A percentile compares a stretch with the other conserved stretches of the same genome.
phyloP scores from a whole-genome alignment of 73 alveolate species.

The Paramecium caudatum region DNA sequence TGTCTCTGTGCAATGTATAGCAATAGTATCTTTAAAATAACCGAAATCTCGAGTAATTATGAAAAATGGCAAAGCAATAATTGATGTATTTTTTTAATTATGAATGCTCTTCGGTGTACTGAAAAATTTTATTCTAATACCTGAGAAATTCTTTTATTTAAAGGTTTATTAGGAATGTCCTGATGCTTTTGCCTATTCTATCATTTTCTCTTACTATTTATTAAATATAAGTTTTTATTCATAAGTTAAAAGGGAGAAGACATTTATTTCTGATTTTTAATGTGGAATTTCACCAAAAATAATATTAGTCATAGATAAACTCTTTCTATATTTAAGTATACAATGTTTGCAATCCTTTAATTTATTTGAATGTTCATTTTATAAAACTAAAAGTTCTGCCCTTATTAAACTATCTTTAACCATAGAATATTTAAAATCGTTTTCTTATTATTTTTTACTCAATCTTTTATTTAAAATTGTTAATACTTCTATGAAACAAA shows the following conservation, averaged over 20 bases:
- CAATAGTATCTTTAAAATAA: conserved; percentile 25
- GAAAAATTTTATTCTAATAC: background rate
- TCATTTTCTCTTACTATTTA: background rate
- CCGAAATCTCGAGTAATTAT: conserved; percentile 45
- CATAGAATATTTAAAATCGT: background rate
- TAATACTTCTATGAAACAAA: conserved; percentile 40
- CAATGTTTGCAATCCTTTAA: conserved; percentile 55
- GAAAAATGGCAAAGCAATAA: conserved; percentile 3
- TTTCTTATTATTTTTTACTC: background rate
- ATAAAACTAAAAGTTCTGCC: conserved; percentile 24
- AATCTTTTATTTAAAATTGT: background rate
- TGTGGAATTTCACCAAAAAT: conserved; percentile 15
- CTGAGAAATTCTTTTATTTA: background rate
- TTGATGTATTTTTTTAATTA: background rate
- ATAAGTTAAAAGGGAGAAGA: background rate
- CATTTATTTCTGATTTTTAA: background rate
- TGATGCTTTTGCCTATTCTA: background rate
- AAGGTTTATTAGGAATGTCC: background rate
- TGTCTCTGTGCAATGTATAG: conserved; percentile 41
- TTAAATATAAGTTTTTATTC: background rate
- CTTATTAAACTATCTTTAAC: conserved; percentile 1
- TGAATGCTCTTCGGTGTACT: background rate
- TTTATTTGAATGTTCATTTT: conserved; percentile 29
- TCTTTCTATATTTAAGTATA: conserved; percentile 42
- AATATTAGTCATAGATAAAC: background rate